Percentiles rank a stretch among this genome's conserved stretches.
These are phyloP conservation scores for Aspergillus ibericus DNA, from an alignment of 2,329 filamentous ascomycete genomes.

Conservation along the genomic window DNA sequence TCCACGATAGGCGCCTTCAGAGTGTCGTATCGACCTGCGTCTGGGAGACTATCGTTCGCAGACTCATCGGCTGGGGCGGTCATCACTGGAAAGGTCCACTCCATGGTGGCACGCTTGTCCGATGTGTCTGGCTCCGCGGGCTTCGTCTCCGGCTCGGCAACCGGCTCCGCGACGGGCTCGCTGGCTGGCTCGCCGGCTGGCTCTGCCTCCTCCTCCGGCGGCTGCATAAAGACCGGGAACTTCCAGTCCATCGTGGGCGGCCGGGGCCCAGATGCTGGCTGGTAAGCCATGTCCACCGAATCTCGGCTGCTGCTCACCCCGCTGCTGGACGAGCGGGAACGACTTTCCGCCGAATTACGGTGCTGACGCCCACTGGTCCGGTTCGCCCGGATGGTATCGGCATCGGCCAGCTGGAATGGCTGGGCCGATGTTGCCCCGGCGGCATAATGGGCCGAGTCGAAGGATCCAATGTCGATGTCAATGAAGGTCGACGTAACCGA, in stretches of 20 bases:
- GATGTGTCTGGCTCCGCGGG: conserved; percentile 23
- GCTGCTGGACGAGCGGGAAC: conserved; percentile 33
- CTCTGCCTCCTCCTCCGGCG: conserved; percentile 15
- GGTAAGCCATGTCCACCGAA: conserved; percentile 30
- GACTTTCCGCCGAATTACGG: conserved; percentile 39
- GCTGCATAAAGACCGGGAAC: conserved; percentile 40
- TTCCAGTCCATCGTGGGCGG: conserved; percentile 51
- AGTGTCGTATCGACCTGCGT: conserved; percentile 32
- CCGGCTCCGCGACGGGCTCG: background rate
- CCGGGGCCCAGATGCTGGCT: conserved; percentile 38
- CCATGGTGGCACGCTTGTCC: conserved; percentile 47
- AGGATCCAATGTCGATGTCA: conserved; percentile 59
- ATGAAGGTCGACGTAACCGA: conserved; percentile 51
- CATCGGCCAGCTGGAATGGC: conserved; percentile 52
- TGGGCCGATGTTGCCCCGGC: conserved; percentile 53
- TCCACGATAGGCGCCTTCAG: conserved; percentile 30
- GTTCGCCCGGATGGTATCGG: conserved; percentile 58
- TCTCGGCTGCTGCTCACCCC: conserved; percentile 27
- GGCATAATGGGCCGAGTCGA: conserved; percentile 52
- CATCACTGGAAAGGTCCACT: conserved; percentile 57
- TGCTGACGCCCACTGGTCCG: conserved; percentile 50
- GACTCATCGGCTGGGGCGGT: conserved; percentile 20
- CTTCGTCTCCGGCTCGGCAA: background rate
- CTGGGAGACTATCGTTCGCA: conserved; percentile 7
- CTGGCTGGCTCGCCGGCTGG: conserved; percentile 8